Evolutionary conservation across 2,329 filamentous ascomycete genomes (phyloP), one percentile per base, ranked within the genome.

Genomic region (Alternaria angustiovoidea): DNA sequence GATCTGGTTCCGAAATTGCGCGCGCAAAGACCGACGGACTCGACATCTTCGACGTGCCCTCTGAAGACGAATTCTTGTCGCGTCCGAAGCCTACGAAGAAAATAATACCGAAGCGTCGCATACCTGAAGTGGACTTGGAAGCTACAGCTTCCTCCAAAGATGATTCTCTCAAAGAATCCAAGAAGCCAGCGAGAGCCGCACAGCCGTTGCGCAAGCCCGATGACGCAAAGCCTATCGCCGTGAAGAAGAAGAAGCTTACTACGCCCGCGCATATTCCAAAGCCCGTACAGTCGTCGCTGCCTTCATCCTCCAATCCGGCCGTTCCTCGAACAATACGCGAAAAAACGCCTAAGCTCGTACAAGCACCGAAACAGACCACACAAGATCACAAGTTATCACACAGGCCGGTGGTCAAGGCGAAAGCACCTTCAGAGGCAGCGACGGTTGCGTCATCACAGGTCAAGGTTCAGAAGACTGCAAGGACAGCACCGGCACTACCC

Each of bases 21-120:
- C 62, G 61, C 52, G 53, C 57, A 53, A 64, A 58, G 32, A 46
- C 60, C 2, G 43, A 56, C 8, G 52, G 61, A 20, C 48, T 43
- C 24, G 72, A 75, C 47, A 66, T 79, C 18, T 84, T 82, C 65
- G 81, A 84, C 61, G 75, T 83, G 20, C 81, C 81, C 4, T 78
- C 74, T 12, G 76, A 78, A 8, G 70, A 78, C 47, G 72, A 76
- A 16, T 64, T 71, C 36, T 22, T 54, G 20, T 22, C 51, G 34
- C 54, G 36, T 24, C 41, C 59, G 24, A 55, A 62, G 24, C 54
- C 66, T 34, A 59, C 62, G 20, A 71, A 69, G 60, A 63, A 62
- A 12, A 47, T 65, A 20, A 16, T 52, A 18, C 18, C 64, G 30
- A 71, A 69, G 56, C 62, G 51, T 24, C 54, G 53, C 7, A 53